Evolutionary conservation across 2,329 filamentous ascomycete species (phyloP), one percentile per base, ranked within the genome.

Genomic region (Albophoma yamanashiensis): DNA sequence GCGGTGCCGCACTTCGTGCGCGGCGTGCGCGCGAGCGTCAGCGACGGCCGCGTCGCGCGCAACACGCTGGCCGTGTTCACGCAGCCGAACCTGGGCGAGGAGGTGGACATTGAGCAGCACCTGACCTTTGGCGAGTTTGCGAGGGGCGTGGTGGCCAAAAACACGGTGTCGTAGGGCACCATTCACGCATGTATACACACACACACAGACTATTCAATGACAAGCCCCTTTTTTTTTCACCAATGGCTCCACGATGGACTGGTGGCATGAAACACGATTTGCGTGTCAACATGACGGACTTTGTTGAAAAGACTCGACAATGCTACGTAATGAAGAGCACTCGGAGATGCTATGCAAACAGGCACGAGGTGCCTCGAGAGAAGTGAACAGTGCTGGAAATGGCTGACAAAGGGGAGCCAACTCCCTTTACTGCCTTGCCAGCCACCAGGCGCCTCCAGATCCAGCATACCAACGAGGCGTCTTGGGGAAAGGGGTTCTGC

Each of bases 1-100:
- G 94, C 94, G 1, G 94, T 97, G 62, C 93, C 94, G 65, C 94
- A 99, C 78, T 97, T 96, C 73, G 94, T 99, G 11, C 82, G 88
- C 65, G 93, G 92, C 0, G 86, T 89, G 5, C 80, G 83, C 64
- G 78, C 82, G 1, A 81, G 79, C 53, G 76, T 73, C 43, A 73
- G 79, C 60, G 76, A 75, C 17, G 78, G 77, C 2, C 76, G 77
- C 36, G 81, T 92, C 62, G 89, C 89, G 36, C 79, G 89, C 61
- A 97, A 97, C 75, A 99, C 94, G 12, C 75, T 99, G 65, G 94
- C 94, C 0, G 92, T 97, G 12, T 99, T 97, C 70, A 99, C 93
- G 61, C 94, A 99, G 81, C 94, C 94, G 31, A 96, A 97, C 76
- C 74, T 97, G 62, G 89, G 84, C 67, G 89, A 92, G 66, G 82